Evolutionary conservation across 306 rosid genomes (phyloP), one percentile per base, ranked within the genome.

Genomic region (Sechiopsis laciniata): DNA sequence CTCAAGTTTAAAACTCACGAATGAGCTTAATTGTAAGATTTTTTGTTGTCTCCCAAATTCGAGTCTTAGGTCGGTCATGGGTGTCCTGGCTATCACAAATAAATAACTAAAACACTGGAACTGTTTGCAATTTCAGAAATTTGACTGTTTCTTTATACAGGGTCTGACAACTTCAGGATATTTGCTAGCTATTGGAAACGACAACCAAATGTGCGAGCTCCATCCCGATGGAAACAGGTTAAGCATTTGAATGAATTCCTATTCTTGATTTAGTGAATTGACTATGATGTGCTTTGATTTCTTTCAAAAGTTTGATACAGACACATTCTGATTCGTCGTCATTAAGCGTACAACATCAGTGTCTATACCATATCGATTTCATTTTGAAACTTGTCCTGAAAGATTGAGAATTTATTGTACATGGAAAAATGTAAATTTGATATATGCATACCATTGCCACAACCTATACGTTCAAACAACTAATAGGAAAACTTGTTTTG

Each of bases 181-280:
- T 76, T 83, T 92, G 80, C 83, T 90, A 57, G 95, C 95, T 52
- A 75, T 92, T 72, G 95, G 90, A 56, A 92, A 90, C 78, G 96
- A 90, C 90, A 80, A 79, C 85, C 96, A 84, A 75, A 85, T 90
- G 90, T 88, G 84, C 58, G 90, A 92, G 87, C 95, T 88, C 79
- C 97, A 92, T 82, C 97, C 96, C 73, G 96, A 92, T 87, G 97
- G 96, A 67, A 95, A 89, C 72, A 89, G 97, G 98, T 89, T 78
- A 68, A 42, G 53, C 65, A 55, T 56, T 72, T 61, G 10, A 71
- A 37, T 57, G 52, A 24, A 24, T 6, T 14, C 70, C 40, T 29
- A 53, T 2, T 72, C 32, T 29, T 56, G 11, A 72, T 58, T 67
- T 21, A 42, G 35, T 67, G 55, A 67, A 67, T 24, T 14, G 52